Base-by-base conservation (phyloP, 2,329 filamentous ascomycete genomes). In the Fusarium sp. region DNA sequence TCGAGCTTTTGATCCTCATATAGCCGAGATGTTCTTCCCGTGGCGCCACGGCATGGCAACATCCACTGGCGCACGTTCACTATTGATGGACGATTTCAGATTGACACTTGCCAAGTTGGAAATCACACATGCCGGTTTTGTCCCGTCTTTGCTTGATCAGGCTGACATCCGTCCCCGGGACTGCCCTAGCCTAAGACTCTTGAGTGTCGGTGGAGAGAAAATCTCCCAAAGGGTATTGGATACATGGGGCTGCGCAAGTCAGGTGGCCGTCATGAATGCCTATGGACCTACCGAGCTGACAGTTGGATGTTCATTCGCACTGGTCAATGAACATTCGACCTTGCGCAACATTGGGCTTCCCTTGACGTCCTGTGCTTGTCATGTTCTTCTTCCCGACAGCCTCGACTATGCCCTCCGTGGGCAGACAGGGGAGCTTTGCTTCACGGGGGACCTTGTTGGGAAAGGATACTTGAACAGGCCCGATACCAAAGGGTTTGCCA, bases 1-100 rank as follows among this genome's bases (percentile, higher is more conserved):
- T 31, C 47, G 57, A 54, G 57, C 57, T 12, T 61, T 61, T 45
- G 46, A 61, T 31, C 57, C 57, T 17, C 57, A 60, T 41, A 44
- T 44, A 27, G 42, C 42, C 8, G 42, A 44, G 9, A 44, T 44
- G 42, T 44, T 27, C 22, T 44, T 44, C 22, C 42, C 42, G 5
- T 44, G 42, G 42, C 22, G 42, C 3, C 42, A 44, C 22, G 42
- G 42, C 42, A 44, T 44, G 42, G 42, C 42, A 27, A 44, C 42
- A 27, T 44, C 22, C 17, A 44, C 42, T 27, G 42, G 42, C 8
- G 42, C 42, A 17, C 22, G 42, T 4, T 18, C 22, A 18, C 22
- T 44, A 27, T 17, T 44, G 22, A 27, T 44, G 42, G 42, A 44
- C 22, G 42, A 44, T 14, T 22, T 44, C 22, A 44, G 8, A 44